Percentiles rank a stretch among this genome's conserved stretches.
Conservation (phyloP, 352 stramenopile species). For the Phytophthora pini region DNA sequence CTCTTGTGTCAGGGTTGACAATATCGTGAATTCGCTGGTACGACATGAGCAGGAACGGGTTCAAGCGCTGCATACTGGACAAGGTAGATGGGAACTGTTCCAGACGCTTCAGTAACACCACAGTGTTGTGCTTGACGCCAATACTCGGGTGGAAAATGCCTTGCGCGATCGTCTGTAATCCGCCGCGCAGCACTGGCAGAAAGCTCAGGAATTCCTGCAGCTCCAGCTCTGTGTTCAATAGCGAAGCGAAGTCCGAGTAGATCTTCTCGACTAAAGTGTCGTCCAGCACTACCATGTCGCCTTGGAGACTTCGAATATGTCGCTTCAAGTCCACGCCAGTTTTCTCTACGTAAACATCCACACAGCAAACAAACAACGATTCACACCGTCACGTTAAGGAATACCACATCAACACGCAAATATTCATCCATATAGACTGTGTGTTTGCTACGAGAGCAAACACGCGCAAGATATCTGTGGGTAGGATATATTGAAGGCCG, state of each 20-base stretch:
- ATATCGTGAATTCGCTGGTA: constrained; percentile 86
- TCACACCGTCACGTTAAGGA: constrained; percentile 54
- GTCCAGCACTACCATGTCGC: constrained; percentile 76
- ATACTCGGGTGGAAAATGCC: constrained; percentile 89
- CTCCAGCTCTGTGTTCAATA: constrained; percentile 79
- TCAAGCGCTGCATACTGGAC: constrained; percentile 71
- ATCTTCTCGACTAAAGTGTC: constrained; percentile 83
- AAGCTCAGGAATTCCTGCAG: constrained; percentile 88
- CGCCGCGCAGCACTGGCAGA: constrained; percentile 75
- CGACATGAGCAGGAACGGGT: constrained; percentile 85
- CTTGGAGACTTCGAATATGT: constrained; percentile 81
- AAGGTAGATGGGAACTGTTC: constrained; percentile 81
- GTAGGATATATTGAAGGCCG: constrained; percentile 90
- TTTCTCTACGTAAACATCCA: constrained; percentile 76
- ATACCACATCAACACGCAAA: constrained; percentile 19
- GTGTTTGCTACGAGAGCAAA: constrained; percentile 46
- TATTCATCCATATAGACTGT: constrained; percentile 21
- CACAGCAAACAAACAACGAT: constrained; percentile 29
- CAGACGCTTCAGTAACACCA: constrained; percentile 86
- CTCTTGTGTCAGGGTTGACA: constrained; percentile 63
- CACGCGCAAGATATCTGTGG: constrained; percentile 45
- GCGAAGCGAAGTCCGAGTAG: constrained; percentile 80
- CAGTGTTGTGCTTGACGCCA: constrained; percentile 90
- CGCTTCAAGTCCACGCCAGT: constrained; percentile 81
- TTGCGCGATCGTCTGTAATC: constrained; percentile 82